Percentiles rank a stretch among this genome's conserved stretches.
Conservation (phyloP, 768 basidiomycete species). For the Pisolithus marmoratus region DNA sequence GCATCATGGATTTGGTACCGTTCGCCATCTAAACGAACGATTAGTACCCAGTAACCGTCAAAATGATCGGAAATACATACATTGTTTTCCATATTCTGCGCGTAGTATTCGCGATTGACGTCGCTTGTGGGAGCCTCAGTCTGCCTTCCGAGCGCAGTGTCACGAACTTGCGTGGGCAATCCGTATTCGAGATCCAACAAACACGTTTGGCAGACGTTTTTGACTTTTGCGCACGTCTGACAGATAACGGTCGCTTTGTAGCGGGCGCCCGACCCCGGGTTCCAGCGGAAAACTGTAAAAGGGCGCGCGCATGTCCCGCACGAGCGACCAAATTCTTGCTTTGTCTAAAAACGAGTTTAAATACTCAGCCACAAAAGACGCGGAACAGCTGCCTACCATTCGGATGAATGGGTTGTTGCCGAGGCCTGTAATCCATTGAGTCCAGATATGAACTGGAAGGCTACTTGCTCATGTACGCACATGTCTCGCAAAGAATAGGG, state of each 20-base stretch:
- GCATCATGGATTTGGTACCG: slow-evolving; percentile 57
- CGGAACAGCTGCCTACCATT: slow-evolving; percentile 56
- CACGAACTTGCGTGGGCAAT: slow-evolving; percentile 93
- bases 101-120: slow-evolving; percentile 93
- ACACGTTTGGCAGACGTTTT: slow-evolving; percentile 97
- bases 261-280: slow-evolving; percentile 87
- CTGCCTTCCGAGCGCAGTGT: slow-evolving; percentile 83
- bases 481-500: slow-evolving; percentile 91
- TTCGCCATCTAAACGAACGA: slow-evolving; percentile 52
- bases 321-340: slow-evolving; percentile 92
- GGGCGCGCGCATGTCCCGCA: slow-evolving; percentile 98
- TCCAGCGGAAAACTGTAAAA: slow-evolving; percentile 98
- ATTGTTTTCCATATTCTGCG: slow-evolving; percentile 86
- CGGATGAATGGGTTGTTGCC: slow-evolving; percentile 90
- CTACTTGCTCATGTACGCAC: slow-evolving; percentile 36
- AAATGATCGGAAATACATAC: slow-evolving; percentile 29
- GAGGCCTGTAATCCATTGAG: slow-evolving; percentile 46
- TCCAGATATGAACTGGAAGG: slow-evolving; percentile 1
- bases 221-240: slow-evolving; percentile 94
- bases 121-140: slow-evolving; percentile 93
- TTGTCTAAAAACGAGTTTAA: slow-evolving; percentile 52
- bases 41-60: neutral
- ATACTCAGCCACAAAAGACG: neutral
- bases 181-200: slow-evolving; percentile 94
- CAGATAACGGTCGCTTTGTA: slow-evolving; percentile 97